Evolutionary conservation across 371 early-diverging fungal species (phyloP).

Genomic region (Lichtheimia hyalospora): DNA sequence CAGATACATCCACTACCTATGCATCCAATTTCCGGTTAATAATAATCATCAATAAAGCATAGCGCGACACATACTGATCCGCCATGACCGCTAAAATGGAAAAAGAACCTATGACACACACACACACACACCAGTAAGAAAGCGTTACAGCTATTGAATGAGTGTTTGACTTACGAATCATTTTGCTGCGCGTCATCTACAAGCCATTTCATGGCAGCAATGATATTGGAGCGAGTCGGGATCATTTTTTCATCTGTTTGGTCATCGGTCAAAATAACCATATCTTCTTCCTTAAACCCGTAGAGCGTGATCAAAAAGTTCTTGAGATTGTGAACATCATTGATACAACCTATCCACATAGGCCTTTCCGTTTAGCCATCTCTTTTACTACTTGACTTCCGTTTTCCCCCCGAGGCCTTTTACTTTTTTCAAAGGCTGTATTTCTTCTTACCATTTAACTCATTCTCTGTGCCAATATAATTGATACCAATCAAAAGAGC

Average conservation of each 20-base stretch:
- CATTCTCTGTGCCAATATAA: constrained; percentile 67
- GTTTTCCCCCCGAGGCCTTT: neutral
- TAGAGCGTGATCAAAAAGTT: constrained; percentile 65
- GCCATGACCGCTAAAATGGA: constrained; percentile 94
- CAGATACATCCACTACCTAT: constrained; percentile 56
- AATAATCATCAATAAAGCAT: neutral
- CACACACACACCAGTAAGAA: neutral
- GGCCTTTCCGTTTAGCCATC: neutral
- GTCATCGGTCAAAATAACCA: constrained; percentile 89
- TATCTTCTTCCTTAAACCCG: constrained; percentile 68
- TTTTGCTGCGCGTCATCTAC: constrained; percentile 80
- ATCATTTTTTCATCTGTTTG: constrained; percentile 60
- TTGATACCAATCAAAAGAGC: constrained; percentile 94
- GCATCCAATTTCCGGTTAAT: neutral
- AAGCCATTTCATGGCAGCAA: constrained; percentile 71
- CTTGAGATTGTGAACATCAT: constrained; percentile 88
- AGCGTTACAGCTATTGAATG: neutral
- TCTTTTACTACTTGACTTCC: too few relatives aligned
- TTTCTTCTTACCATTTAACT: constrained; percentile 51
- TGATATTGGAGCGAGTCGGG: constrained; percentile 84
- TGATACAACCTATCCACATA: constrained; percentile 73
- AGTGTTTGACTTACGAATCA: constrained; percentile 61
- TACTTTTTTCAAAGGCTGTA: neutral
- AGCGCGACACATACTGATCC: constrained; percentile 37
- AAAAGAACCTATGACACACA: constrained; percentile 63